Percentiles rank a stretch among this genome's conserved stretches.
Evolutionary conservation across 177 flowering plant species (phyloP).

Genomic region (Vitis hybrid): DNA sequence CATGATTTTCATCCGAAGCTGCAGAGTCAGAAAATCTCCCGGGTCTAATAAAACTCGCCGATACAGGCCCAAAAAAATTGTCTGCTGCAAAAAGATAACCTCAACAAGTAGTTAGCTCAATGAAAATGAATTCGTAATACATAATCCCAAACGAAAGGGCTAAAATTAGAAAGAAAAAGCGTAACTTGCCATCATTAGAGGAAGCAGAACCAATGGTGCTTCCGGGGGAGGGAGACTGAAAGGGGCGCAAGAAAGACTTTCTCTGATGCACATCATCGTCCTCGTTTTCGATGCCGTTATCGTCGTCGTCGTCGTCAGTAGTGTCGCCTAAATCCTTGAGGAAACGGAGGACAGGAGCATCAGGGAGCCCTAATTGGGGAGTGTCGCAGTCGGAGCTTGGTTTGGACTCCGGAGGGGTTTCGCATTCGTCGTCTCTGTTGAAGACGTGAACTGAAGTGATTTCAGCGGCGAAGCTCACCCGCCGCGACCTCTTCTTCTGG

Average conservation of each 20-base stretch:
- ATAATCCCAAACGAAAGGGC: neutral
- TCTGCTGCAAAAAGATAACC: conserved; percentile 53
- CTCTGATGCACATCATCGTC: conserved; percentile 31
- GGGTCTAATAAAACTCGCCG: conserved; percentile 73
- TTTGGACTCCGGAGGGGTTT: conserved; percentile 47
- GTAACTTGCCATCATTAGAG: conserved; percentile 61
- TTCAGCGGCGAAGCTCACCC: conserved; percentile 92
- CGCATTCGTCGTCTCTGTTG: conserved; percentile 79
- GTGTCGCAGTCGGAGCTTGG: conserved; percentile 12
- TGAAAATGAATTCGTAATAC: too few relatives aligned
- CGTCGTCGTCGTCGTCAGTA: conserved; percentile 30
- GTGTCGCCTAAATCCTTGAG: conserved; percentile 27
- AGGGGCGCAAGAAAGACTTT: conserved; percentile 45
- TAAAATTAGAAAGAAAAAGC: neutral
- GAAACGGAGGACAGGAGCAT: conserved; percentile 17
- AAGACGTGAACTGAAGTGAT: conserved; percentile 84
- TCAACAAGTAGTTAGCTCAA: too few relatives aligned
- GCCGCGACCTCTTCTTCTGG: conserved; percentile 60
- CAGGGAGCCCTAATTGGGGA: conserved; percentile 1
- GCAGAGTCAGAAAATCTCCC: conserved; percentile 69
- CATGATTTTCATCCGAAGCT: conserved; percentile 66
- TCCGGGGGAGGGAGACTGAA: conserved; percentile 74
- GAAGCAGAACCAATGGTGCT: conserved; percentile 60
- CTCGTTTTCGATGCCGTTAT: conserved; percentile 17
- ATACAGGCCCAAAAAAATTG: conserved; percentile 84